phyloP scores from a whole-genome alignment of 805 yeast species.

The Priceomyces melissophilus region DNA sequence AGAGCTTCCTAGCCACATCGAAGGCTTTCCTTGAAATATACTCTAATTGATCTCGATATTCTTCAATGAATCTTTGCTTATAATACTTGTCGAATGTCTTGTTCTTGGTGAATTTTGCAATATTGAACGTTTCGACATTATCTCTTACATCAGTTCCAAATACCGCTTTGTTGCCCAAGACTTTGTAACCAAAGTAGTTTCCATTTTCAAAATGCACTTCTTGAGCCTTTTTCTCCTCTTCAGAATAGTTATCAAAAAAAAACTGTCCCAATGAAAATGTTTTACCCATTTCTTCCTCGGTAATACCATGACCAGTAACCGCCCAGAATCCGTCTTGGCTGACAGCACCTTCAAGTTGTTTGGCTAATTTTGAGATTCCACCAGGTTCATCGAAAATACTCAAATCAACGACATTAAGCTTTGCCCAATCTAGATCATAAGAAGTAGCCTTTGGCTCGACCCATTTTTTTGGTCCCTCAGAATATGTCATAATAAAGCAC shows the following conservation, averaged over 20 bases:
- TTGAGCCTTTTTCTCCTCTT: constrained; percentile 23
- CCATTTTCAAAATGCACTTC: constrained; percentile 25
- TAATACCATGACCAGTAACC: constrained; percentile 21
- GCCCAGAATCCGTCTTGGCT: constrained; percentile 33
- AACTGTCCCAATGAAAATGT: constrained; percentile 26
- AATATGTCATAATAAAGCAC: constrained; percentile 7
- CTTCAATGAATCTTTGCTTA: constrained; percentile 20
- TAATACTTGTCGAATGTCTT: constrained; percentile 15
- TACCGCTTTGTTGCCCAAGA: constrained; percentile 27
- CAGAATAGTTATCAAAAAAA: constrained; percentile 21
- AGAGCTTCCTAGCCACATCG: constrained; percentile 21
- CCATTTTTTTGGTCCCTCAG: constrained; percentile 16
- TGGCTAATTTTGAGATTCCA: constrained; percentile 24
- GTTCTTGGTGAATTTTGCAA: constrained; percentile 28
- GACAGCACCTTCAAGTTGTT: constrained; percentile 23
- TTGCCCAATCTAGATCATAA: constrained; percentile 29
- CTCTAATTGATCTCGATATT: constrained; percentile 18
- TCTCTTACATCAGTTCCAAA: constrained; percentile 27
- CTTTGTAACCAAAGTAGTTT: constrained; percentile 31
- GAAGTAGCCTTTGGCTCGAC: constrained; percentile 22
- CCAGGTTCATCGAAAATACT: constrained; percentile 22
- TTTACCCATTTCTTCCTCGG: constrained; percentile 21
- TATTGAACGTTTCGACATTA: constrained; percentile 28
- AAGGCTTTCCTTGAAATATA: constrained; percentile 19
- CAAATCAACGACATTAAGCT: constrained; percentile 24